These are phyloP conservation scores for Penicillium arizonense DNA, from an alignment of 495 filamentous ascomycete species.

Conservation along the genomic window DNA sequence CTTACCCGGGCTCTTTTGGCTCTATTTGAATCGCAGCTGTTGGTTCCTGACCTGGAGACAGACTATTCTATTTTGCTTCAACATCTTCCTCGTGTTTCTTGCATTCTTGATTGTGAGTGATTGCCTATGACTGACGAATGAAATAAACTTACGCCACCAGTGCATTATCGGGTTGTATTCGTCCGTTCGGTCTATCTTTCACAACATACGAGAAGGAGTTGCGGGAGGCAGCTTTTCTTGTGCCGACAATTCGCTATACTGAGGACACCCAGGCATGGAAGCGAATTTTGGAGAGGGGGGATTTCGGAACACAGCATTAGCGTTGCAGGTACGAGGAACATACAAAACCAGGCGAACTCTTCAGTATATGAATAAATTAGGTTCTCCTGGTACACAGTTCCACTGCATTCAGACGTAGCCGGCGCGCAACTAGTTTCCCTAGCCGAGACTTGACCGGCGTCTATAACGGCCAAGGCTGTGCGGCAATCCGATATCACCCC, in stretches of 20 bases:
- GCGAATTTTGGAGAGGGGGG: not conserved
- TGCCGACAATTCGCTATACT: conserved; percentile 27
- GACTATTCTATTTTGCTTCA: conserved; percentile 24
- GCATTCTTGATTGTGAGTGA: conserved; percentile 29
- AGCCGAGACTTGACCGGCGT: too few species aligned
- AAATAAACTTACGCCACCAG: conserved; percentile 1
- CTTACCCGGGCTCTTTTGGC: conserved; percentile 32
- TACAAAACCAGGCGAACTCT: not conserved
- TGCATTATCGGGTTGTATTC: conserved; percentile 32
- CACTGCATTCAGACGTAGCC: not conserved
- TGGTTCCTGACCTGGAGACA: conserved; percentile 19
- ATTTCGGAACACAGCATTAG: not conserved
- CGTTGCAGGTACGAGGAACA: not conserved
- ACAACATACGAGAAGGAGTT: conserved; percentile 14
- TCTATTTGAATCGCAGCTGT: conserved; percentile 26
- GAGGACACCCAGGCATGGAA: not conserved
- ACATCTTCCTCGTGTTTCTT: conserved; percentile 19
- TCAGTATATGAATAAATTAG: conserved; percentile 1
- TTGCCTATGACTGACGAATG: not conserved
- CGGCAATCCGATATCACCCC: too few species aligned
- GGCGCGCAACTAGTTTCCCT: not conserved
- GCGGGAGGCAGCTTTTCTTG: conserved; percentile 29
- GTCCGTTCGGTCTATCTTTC: conserved; percentile 28
- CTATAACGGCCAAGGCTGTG: too few species aligned
- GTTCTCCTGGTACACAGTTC: not conserved